Percentiles rank a stretch among this genome's conserved stretches.
These are phyloP conservation scores for Dactylonectria estremocensis DNA, from an alignment of 2,329 filamentous ascomycete species.

Conservation along the genomic window DNA sequence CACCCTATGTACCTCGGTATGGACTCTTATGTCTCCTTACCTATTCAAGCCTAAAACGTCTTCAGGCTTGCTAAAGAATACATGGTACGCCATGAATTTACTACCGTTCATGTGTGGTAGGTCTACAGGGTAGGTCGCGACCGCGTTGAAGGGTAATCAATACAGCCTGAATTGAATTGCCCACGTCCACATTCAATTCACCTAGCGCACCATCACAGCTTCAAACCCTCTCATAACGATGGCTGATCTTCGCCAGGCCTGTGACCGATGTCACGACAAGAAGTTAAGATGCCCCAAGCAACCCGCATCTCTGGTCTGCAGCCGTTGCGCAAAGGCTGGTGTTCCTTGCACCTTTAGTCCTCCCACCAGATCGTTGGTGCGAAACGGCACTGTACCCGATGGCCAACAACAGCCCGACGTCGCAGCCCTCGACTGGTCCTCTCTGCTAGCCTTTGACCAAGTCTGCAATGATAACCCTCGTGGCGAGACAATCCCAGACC, in stretches of 20 bases:
- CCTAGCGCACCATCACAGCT: not conserved
- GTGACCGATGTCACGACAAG: conserved; percentile 63
- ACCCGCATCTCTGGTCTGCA: conserved; percentile 54
- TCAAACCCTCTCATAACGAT: conserved; percentile 23
- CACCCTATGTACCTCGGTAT: too few relatives aligned
- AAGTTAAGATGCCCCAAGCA: conserved; percentile 63
- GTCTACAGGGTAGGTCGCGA: not conserved
- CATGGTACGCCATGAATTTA: too few relatives aligned
- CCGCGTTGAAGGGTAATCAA: not conserved
- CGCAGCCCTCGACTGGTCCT: conserved; percentile 43
- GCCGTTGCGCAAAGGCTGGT: conserved; percentile 59
- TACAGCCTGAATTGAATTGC: not conserved
- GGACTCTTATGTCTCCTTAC: not conserved
- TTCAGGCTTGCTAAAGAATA: not conserved
- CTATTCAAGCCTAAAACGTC: not conserved
- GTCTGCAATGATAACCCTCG: conserved; percentile 5
- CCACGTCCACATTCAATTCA: conserved; percentile 1
- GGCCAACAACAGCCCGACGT: conserved; percentile 24
- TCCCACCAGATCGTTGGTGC: conserved; percentile 44
- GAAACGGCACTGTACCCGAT: not conserved
- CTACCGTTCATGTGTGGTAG: not conserved
- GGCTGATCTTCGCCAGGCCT: conserved; percentile 53
- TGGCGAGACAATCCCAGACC: not conserved
- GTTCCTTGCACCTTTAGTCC: conserved; percentile 62
- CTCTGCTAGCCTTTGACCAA: conserved; percentile 33